Base-by-base conservation (phyloP, 179 eudicot species). In the Amaranthus tricolor region DNA sequence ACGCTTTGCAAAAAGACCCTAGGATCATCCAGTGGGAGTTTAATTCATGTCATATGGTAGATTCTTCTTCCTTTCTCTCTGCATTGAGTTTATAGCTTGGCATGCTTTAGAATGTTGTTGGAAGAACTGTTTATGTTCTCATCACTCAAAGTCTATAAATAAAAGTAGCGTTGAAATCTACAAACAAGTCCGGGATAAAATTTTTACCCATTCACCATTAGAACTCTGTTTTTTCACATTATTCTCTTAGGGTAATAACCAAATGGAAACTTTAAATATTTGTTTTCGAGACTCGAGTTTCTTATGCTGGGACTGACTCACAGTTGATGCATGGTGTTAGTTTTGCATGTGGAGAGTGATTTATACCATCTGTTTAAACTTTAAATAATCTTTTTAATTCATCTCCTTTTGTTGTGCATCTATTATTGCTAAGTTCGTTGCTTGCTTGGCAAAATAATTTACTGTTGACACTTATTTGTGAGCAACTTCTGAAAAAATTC, bases 31-130 rank as follows among this genome's bases (percentile, higher is more conserved):
- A 84, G 87, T 8, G 98, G 99, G 56, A 96, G 99, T 90, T 88
- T 96, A 79, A 94, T 94, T 60, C 99, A 96, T 82, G 97, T 96
- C 70, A 94, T 96, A 15, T 96, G 99, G 99, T 96, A 87, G 51
- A 77, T 70, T 65, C 59, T 58, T 3, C 57, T 20, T 47, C 24
- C 50, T 52, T 45, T 11, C 24, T 15, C 14, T 53, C 49, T 9
- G 7, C 19, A 68, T 52, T 13, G 47, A 62, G 13, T n/a, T 45
- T 44, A 8, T 24, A 20, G 43, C 43, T 61, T 61, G 48, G 9
- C 11, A 10, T 19, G 60, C 59, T 15, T 9, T 49, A 31, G 16
- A 21, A 1, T 50, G 58, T 31, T 21, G 21, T 21, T 21, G n/a
- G 45, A 53, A 48, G 19, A 53, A 49, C 16, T 11, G 16, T 44